Evolutionary conservation across 2,329 filamentous ascomycete genomes (phyloP).

Genomic region (Ophioceras dolichostomum): DNA sequence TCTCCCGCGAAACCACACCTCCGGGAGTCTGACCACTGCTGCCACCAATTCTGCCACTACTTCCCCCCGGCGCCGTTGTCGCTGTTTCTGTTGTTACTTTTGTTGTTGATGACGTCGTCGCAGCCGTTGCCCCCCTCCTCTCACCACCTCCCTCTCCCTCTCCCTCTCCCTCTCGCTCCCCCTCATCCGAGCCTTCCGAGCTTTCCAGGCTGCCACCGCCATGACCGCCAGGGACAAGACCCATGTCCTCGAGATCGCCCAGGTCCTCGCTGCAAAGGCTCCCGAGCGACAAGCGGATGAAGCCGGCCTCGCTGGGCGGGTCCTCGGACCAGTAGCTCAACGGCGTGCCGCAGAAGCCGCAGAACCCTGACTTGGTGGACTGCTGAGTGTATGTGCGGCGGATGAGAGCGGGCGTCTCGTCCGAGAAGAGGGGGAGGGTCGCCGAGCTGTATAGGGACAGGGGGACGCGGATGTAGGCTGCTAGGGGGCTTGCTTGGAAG

Average conservation of each 20-base stretch:
- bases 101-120: no score
- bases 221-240: slow-evolving; percentile 45
- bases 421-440: slow-evolving; percentile 63
- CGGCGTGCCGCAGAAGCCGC: slow-evolving; percentile 82
- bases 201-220: slow-evolving; percentile 9
- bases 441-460: slow-evolving; percentile 68
- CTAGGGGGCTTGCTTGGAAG: slow-evolving; percentile 59
- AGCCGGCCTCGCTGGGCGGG: slow-evolving; percentile 58
- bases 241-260: slow-evolving; percentile 59
- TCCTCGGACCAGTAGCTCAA: slow-evolving; percentile 74
- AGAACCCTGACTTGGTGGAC: slow-evolving; percentile 64
- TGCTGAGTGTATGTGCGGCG: slow-evolving; percentile 53
- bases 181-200: slow-evolving; percentile 12
- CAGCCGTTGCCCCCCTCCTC: no score
- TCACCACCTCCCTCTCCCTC: slow-evolving; percentile 7
- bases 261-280: slow-evolving; percentile 63
- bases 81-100: no score
- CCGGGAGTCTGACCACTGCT: background rate
- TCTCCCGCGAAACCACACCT: slow-evolving; percentile 30
- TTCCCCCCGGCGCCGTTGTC: no score
- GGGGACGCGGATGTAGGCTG: slow-evolving; percentile 74
- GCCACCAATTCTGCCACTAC: slow-evolving; percentile 14
- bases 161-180: no score
- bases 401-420: slow-evolving; percentile 60
- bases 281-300: slow-evolving; percentile 71